phyloP scores from a whole-genome alignment of 2,329 filamentous ascomycete species.

The Ophiosphaerella herpotricha region DNA sequence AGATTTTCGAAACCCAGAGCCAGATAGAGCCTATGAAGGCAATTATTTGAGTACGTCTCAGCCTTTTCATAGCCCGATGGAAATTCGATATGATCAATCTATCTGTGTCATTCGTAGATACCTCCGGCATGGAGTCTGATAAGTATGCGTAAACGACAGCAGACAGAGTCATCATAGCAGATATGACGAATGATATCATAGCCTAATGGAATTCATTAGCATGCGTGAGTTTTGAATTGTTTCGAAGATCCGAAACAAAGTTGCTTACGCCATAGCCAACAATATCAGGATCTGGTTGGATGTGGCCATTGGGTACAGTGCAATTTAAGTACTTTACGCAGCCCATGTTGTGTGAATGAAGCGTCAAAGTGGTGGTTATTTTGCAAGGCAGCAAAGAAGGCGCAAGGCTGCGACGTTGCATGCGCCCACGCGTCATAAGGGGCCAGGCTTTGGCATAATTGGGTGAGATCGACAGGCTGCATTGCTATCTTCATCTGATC shows the following conservation, averaged over 20 bases:
- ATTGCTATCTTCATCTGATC: no score
- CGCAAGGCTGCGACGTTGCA: no score
- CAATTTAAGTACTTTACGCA: neutral
- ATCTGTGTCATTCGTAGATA: slow-evolving; percentile 15
- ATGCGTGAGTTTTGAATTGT: neutral
- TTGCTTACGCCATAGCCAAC: slow-evolving; percentile 17
- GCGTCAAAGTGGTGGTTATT: no score
- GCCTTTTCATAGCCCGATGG: neutral
- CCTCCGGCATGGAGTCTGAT: slow-evolving; percentile 19
- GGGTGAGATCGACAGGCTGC: no score
- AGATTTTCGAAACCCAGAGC: slow-evolving; percentile 1
- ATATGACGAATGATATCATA: slow-evolving; percentile 15
- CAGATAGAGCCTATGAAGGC: no score
- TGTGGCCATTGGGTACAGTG: neutral
- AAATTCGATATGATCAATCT: slow-evolving; percentile 11
- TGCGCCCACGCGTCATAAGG: no score
- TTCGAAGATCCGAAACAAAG: neutral
- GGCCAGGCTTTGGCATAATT: no score
- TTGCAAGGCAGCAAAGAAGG: no score
- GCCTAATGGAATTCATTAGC: slow-evolving; percentile 3
- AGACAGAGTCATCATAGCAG: slow-evolving; percentile 15
- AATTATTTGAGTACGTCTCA: no score
- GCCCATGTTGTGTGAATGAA: no score
- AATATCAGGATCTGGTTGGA: slow-evolving; percentile 10
- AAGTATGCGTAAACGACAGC: slow-evolving; percentile 19